Base-by-base conservation (phyloP, 2,329 filamentous ascomycete genomes). In the Cordyceps farinosa region DNA sequence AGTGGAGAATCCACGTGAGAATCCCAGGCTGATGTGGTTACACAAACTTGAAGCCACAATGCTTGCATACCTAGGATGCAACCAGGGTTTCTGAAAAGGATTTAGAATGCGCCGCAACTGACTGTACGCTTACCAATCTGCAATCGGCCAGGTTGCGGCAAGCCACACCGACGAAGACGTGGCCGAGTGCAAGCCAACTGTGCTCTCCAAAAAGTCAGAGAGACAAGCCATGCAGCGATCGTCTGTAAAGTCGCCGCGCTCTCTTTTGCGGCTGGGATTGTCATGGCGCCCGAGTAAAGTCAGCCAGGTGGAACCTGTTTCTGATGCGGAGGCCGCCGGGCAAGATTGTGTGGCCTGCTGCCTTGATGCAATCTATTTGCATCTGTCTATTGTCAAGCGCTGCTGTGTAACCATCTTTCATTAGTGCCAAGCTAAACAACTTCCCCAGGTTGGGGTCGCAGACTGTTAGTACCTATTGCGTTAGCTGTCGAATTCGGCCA, bases 1-100 rank as follows among this genome's bases (percentile, higher is more conserved):
- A 30, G 59, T 61, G 59, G 59, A 54, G 59, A 60, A 52, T 10
- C 50, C 59, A 61, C 59, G 59, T 61, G 59, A 61, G 50, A 54
- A 61, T 54, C 29, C 38, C 40, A 47, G 40, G 50, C 50, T 5
- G n/a, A 32, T 45, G 50, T 53, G 58, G 58, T 54, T 61, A 47
- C 59, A 61, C 59, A 61, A 61, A 17, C 40, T 34, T 38, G 50
- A 61, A 61, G 32, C 45, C 56, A 36, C 56, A 40, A 11, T 3
- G 7, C 38, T 40, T 15, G 13, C 29, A 30, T 7, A 38, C 13
- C n/a, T 29, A 40, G 32, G 44, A 47, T 57, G n/a, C 9, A 52
- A 44, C 7, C 44, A 15, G 48, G 57, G 29, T 34, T 30, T 61
- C 29, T 45, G 48, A 45, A 32, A 27, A 61, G 50, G 50, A 48